These are phyloP conservation scores for Plasmodium vivax DNA, from an alignment of 169 alveolate species.

Conservation along the genomic window DNA sequence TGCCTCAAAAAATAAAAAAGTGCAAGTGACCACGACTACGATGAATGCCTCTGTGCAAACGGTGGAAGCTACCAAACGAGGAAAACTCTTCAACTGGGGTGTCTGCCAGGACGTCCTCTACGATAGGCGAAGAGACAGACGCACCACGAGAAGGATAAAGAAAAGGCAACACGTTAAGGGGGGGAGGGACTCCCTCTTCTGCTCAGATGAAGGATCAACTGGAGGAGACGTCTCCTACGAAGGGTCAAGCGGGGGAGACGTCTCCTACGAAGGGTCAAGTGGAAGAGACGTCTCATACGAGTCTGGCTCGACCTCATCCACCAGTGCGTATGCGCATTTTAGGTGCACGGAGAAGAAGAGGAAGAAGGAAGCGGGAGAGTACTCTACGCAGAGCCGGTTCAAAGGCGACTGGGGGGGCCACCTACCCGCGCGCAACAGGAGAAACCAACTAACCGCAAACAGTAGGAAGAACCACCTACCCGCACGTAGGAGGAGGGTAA, in stretches of 20 bases:
- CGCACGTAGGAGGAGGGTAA: not conserved
- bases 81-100: not conserved
- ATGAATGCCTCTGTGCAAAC: slow-evolving; percentile 39
- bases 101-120: not conserved
- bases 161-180: not conserved
- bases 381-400: not conserved
- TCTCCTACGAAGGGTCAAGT: not conserved
- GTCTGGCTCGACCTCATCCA: not conserved
- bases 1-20: slow-evolving; percentile 23
- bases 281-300: not conserved
- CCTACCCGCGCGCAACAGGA: no score
- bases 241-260: not conserved
- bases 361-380: not conserved
- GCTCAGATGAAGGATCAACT: not conserved
- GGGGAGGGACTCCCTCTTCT: not conserved
- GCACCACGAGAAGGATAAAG: not conserved
- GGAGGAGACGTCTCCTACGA: not conserved
- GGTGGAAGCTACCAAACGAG: not conserved
- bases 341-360: not conserved
- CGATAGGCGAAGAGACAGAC: not conserved
- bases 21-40: slow-evolving; percentile 30
- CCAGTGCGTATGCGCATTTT: not conserved
- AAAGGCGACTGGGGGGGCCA: not conserved
- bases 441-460: not conserved
- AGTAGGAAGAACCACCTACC: no score